These are phyloP conservation scores for Tolypocladium endophyticum DNA, from an alignment of 2,329 filamentous ascomycete species.

Conservation along the genomic window DNA sequence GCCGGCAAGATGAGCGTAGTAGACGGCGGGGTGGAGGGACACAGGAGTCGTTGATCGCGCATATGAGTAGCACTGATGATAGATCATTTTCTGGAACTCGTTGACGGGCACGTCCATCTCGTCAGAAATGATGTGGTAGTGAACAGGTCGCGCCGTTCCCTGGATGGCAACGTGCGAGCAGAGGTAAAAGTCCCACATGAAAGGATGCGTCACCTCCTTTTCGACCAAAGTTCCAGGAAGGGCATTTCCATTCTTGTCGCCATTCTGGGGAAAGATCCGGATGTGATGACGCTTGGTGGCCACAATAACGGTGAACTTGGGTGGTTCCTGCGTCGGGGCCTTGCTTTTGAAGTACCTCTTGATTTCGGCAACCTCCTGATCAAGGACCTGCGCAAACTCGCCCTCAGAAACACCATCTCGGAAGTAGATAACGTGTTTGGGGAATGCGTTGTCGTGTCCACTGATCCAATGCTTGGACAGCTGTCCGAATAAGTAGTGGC, in stretches of 20 bases:
- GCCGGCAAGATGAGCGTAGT: conserved; percentile 89
- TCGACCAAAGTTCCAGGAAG: conserved; percentile 83
- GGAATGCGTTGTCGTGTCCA: conserved; percentile 31
- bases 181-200: conserved; percentile 77
- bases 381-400: conserved; percentile 70
- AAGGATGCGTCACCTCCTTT: conserved; percentile 79
- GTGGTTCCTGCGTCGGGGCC: conserved; percentile 21
- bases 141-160: conserved; percentile 83
- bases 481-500: conserved; percentile 53
- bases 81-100: conserved; percentile 76
- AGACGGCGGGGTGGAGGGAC: conserved; percentile 79
- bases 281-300: conserved; percentile 92
- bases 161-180: conserved; percentile 66
- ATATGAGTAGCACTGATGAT: conserved; percentile 92
- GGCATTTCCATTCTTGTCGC: conserved; percentile 71
- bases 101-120: conserved; percentile 59
- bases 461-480: conserved; percentile 58
- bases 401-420: conserved; percentile 87
- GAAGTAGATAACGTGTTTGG: conserved; percentile 78
- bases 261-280: conserved; percentile 70
- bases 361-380: conserved; percentile 66
- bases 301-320: conserved; percentile 76
- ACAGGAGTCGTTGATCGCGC: conserved; percentile 86
- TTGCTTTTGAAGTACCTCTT: conserved; percentile 43
- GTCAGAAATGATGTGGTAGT: conserved; percentile 83